These are phyloP conservation scores for Kwoniella dendrophila DNA, from an alignment of 768 basidiomycete genomes.

Conservation along the genomic window DNA sequence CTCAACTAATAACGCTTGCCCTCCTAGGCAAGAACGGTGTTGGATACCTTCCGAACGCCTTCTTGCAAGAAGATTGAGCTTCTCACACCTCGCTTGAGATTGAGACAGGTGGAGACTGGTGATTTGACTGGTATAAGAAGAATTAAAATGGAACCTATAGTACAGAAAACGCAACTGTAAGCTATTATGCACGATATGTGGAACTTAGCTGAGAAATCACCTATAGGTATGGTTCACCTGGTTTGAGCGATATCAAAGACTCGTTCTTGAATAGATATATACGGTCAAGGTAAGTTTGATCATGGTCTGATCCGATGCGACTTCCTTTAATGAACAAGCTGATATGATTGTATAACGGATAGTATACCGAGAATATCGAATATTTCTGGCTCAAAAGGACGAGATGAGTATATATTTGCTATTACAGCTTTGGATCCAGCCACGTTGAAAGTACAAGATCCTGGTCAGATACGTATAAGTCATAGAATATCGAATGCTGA, in stretches of 20 bases:
- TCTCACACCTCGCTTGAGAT: conserved; percentile 32
- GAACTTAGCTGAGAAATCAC: background rate
- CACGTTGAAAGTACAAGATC: conserved; percentile 20
- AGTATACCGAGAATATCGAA: conserved; percentile 30
- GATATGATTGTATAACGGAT: background rate
- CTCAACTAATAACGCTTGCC: conserved; percentile 1
- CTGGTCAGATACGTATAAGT: conserved; percentile 21
- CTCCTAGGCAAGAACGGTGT: conserved; percentile 13
- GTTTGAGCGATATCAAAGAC: conserved; percentile 27
- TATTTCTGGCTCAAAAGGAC: conserved; percentile 6
- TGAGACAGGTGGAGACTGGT: conserved; percentile 33
- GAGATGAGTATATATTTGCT: conserved; percentile 46
- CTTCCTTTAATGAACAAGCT: background rate
- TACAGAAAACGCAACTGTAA: conserved; percentile 50
- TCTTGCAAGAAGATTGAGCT: conserved; percentile 35
- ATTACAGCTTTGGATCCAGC: conserved; percentile 42
- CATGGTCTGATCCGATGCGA: background rate
- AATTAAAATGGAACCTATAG: conserved; percentile 51
- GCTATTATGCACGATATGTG: conserved; percentile 3
- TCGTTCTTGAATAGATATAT: conserved; percentile 40
- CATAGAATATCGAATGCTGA: conserved; percentile 39
- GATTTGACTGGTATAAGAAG: conserved; percentile 38
- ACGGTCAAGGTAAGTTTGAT: conserved; percentile 24
- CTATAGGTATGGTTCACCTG: conserved; percentile 40
- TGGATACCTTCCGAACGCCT: conserved; percentile 39